phyloP scores from a whole-genome alignment of 2,329 filamentous ascomycete species.

The Diplocarpon mali region DNA sequence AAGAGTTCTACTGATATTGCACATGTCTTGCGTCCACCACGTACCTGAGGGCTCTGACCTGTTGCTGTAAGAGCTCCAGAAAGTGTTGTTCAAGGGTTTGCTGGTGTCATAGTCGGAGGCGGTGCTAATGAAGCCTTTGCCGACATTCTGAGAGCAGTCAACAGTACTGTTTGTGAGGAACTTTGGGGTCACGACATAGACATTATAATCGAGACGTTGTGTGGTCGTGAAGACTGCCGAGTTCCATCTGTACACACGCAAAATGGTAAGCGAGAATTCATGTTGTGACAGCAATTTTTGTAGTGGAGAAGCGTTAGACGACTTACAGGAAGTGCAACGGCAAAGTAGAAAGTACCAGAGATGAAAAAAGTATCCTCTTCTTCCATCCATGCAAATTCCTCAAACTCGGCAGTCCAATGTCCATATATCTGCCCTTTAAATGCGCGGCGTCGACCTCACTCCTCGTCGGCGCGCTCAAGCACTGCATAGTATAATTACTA shows the following conservation, averaged over 20 bases:
- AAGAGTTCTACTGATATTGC: conserved; percentile 4
- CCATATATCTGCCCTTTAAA: conserved; percentile 30
- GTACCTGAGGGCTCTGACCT: not conserved
- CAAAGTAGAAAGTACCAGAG: conserved; percentile 13
- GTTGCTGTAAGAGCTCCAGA: not conserved
- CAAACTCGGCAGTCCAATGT: conserved; percentile 34
- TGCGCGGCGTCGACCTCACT: conserved; percentile 39
- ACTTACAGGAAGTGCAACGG: conserved; percentile 23
- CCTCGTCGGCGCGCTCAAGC: conserved; percentile 38
- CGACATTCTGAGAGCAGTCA: conserved; percentile 9
- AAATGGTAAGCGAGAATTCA: not conserved
- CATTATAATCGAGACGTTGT: conserved; percentile 15
- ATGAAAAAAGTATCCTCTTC: conserved; percentile 11
- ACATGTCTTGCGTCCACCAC: conserved; percentile 8
- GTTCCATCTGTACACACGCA: conserved; percentile 10
- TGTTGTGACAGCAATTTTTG: not conserved
- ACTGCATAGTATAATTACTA: conserved; percentile 38
- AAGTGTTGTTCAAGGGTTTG: not conserved
- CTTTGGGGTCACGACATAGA: conserved; percentile 13
- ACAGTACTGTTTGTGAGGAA: conserved; percentile 7
- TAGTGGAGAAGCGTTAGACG: no score
- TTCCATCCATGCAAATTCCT: conserved; percentile 28
- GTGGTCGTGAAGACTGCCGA: conserved; percentile 17
- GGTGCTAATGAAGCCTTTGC: not conserved
- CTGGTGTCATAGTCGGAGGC: not conserved